phyloP scores from a whole-genome alignment of 1,284 basidiomycete genomes.

The Pascua sp. region DNA sequence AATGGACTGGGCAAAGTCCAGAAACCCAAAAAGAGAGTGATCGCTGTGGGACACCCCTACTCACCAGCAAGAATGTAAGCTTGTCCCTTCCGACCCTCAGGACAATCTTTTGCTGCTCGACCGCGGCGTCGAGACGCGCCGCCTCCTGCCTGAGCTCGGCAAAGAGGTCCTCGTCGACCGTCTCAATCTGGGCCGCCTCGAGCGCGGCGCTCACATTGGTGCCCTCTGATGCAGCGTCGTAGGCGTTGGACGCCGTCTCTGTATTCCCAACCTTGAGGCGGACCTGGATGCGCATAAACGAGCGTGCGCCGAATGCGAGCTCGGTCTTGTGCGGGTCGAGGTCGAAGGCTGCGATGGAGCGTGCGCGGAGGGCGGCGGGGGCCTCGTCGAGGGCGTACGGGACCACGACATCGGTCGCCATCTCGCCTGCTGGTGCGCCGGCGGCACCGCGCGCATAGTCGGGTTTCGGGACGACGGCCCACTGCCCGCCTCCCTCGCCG shows the following conservation, averaged over 20 bases:
- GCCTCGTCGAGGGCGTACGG: constrained; percentile 49
- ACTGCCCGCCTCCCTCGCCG: constrained; percentile 30
- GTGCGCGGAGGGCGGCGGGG: constrained; percentile 21
- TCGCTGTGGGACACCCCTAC: constrained; percentile 4
- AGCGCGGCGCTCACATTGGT: constrained; percentile 16
- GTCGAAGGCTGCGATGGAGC: constrained; percentile 43
- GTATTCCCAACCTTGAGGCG: constrained; percentile 12
- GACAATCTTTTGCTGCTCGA: constrained; percentile 21
- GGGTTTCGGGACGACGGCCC: constrained; percentile 43
- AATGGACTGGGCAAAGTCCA: too few relatives aligned
- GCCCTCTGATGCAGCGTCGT: constrained; percentile 13
- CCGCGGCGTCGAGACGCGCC: constrained; percentile 14
- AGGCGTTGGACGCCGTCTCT: neutral
- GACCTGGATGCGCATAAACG: constrained; percentile 27
- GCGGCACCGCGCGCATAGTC: constrained; percentile 32
- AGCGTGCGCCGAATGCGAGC: constrained; percentile 34
- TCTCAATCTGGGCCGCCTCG: constrained; percentile 42
- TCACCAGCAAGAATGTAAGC: constrained; percentile 32
- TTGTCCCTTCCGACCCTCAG: constrained; percentile 27
- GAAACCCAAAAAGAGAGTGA: neutral
- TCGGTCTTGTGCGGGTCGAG: constrained; percentile 38
- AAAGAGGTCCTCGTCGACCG: constrained; percentile 48
- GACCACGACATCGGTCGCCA: constrained; percentile 38
- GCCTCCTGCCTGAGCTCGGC: constrained; percentile 33
- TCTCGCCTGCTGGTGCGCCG: constrained; percentile 12